Conservation (phyloP, 2,329 filamentous ascomycete genomes). For the Aspergillus sp. region DNA sequence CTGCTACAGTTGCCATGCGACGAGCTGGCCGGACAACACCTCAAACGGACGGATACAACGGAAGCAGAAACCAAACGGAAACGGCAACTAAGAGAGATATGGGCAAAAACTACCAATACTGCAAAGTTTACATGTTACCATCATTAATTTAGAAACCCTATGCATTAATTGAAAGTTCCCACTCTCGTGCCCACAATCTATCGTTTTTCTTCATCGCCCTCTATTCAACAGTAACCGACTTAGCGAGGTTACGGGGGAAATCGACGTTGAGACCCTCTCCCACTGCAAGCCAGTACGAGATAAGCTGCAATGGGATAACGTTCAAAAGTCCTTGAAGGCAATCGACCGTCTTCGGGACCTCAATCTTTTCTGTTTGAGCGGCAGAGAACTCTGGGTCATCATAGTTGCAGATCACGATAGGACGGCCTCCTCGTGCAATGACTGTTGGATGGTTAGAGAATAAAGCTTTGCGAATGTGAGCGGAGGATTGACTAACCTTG, state of each 20-base stretch:
- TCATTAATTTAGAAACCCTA: slow-evolving; percentile 8
- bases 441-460: slow-evolving; percentile 57
- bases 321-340: slow-evolving; percentile 95
- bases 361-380: slow-evolving; percentile 91
- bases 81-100: too few relatives aligned
- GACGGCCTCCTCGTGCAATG: slow-evolving; percentile 90
- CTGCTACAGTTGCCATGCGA: not conserved
- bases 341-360: slow-evolving; percentile 94
- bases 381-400: slow-evolving; percentile 84
- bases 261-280: slow-evolving; percentile 95
- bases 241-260: slow-evolving; percentile 97
- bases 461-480: slow-evolving; percentile 11
- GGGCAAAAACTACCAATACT: not conserved
- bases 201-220: not conserved
- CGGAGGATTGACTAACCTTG: slow-evolving; percentile 63
- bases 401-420: slow-evolving; percentile 97
- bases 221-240: slow-evolving; percentile 98
- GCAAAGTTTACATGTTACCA: slow-evolving; percentile 7
- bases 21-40: not conserved
- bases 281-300: slow-evolving; percentile 98
- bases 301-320: slow-evolving; percentile 94
- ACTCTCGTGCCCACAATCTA: slow-evolving; percentile 8
- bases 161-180: not conserved
- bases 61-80: not conserved
- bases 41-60: not conserved